Conservation (phyloP, 179 eudicot genomes). For the Carnegiea gigantea region DNA sequence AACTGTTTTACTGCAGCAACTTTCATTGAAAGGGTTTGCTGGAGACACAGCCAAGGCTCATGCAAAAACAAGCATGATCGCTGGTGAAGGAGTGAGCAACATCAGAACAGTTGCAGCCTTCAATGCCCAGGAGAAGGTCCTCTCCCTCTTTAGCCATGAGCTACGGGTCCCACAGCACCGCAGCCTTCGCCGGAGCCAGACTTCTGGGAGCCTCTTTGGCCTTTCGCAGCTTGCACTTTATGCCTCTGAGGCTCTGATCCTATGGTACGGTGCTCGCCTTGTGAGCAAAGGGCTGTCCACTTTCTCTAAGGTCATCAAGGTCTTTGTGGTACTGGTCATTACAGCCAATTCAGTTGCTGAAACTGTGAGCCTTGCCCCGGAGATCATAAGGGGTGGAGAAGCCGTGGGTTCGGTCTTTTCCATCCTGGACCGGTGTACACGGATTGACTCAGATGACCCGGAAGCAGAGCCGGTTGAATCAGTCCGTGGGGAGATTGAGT, state of each 20-base stretch:
- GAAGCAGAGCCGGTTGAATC: slow-evolving; percentile 79
- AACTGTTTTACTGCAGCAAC: slow-evolving; percentile 59
- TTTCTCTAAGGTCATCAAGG: slow-evolving; percentile 93
- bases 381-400: slow-evolving; percentile 91
- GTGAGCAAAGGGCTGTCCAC: slow-evolving; percentile 82
- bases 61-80: slow-evolving; percentile 99
- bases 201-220: slow-evolving; percentile 81
- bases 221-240: slow-evolving; percentile 94
- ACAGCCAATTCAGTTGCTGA: slow-evolving; percentile 98
- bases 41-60: slow-evolving; percentile 99
- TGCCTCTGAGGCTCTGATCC: slow-evolving; percentile 89
- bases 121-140: slow-evolving; percentile 90
- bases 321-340: slow-evolving; percentile 85
- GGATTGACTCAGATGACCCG: slow-evolving; percentile 81
- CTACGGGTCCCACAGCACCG: slow-evolving; percentile 75
- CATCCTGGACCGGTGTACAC: slow-evolving; percentile 70
- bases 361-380: slow-evolving; percentile 95
- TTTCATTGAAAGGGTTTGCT: slow-evolving; percentile 94
- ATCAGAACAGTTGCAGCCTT: slow-evolving; percentile 97
- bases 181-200: slow-evolving; percentile 70
- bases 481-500: slow-evolving; percentile 84
- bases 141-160: slow-evolving; percentile 70
- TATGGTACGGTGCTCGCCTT: slow-evolving; percentile 97
- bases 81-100: slow-evolving; percentile 99
- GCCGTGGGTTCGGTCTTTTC: slow-evolving; percentile 90